Evolutionary conservation across 2,329 filamentous ascomycete genomes (phyloP), one percentile per base, ranked within the genome.

Genomic region (Aspergillus sp.): DNA sequence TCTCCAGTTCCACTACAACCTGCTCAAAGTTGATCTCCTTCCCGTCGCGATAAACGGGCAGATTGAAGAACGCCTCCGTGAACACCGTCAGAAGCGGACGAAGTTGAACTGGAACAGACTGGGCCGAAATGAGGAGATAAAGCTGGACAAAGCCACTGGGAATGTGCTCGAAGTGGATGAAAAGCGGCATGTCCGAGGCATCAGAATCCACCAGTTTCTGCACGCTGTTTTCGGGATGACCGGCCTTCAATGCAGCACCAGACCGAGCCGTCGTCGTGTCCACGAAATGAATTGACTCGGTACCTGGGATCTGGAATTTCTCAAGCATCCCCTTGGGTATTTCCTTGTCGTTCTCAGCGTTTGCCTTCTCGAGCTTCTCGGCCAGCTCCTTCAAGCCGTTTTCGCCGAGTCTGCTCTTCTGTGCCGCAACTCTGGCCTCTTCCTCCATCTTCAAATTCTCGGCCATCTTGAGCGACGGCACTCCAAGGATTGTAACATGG

Each of bases 131-230:
- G 35, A 91, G 76, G 14, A 96, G 61, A 29, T 77, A 80, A 36
- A 96, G 72, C 47, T 89, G 82, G 5, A 93, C 86, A 56, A 98
- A 98, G 52, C 86, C 93, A 37, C 85, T 93, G 2, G 82, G 80
- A 10, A 96, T 86, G 51, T 94, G 80, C 60, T 98, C 91, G 44
- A 93, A 98, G 60, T 98, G 89, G n/a, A 98, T 71, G 60, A 95
- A 98, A 2, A 96, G 66, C 0, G 86, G 82, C n/a, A 79, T 55
- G 11, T 69, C 66, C 5, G 67, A 58, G 24, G 72, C 69, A 25
- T 85, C 75, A 10, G 70, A 66, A 53, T 96, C 84, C 30, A 98
- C 75, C 30, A 80, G 61, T 39, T 76, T 70, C 57, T 98, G 91
- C 4, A 85, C 75, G 3, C 71, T 57, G 44, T 85, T 89, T 17